Evolutionary conservation across 2,329 filamentous ascomycete genomes (phyloP).

Genomic region (Calonectria pseudoreteaudii): DNA sequence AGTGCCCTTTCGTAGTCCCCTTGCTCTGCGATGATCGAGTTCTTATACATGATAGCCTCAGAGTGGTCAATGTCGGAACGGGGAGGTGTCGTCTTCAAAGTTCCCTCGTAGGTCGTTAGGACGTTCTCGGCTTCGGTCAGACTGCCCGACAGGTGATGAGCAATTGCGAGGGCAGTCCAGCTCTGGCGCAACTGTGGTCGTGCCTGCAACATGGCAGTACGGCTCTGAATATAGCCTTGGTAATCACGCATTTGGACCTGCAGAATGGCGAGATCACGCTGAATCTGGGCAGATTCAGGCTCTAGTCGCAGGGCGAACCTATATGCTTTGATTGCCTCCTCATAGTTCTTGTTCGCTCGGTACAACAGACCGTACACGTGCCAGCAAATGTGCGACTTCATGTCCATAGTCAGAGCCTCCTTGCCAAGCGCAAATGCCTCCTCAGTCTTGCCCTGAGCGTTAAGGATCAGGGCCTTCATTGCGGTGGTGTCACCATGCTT

Average conservation of each 20-base stretch:
- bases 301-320: constrained; percentile 94
- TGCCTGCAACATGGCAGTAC: constrained; percentile 87
- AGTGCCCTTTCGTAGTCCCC: constrained; percentile 86
- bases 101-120: constrained; percentile 92
- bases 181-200: constrained; percentile 87
- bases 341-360: constrained; percentile 95
- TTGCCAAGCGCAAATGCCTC: constrained; percentile 96
- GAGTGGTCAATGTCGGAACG: constrained; percentile 90
- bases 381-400: constrained; percentile 99
- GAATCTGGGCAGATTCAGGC: constrained; percentile 94
- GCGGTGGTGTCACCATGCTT: constrained; percentile 98
- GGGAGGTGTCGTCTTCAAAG: constrained; percentile 82
- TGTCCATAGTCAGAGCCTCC: constrained; percentile 91
- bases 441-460: constrained; percentile 89
- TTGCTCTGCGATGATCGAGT: constrained; percentile 89
- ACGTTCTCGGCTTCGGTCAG: constrained; percentile 89
- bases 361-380: constrained; percentile 98
- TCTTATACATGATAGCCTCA: constrained; percentile 95
- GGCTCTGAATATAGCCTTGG: constrained; percentile 90
- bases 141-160: constrained; percentile 90
- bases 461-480: constrained; percentile 98
- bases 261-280: constrained; percentile 90
- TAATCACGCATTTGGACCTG: constrained; percentile 98
- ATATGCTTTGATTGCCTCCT: constrained; percentile 99
- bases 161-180: constrained; percentile 97